Conservation (phyloP, 805 yeast species). For the Ogataea minuta region DNA sequence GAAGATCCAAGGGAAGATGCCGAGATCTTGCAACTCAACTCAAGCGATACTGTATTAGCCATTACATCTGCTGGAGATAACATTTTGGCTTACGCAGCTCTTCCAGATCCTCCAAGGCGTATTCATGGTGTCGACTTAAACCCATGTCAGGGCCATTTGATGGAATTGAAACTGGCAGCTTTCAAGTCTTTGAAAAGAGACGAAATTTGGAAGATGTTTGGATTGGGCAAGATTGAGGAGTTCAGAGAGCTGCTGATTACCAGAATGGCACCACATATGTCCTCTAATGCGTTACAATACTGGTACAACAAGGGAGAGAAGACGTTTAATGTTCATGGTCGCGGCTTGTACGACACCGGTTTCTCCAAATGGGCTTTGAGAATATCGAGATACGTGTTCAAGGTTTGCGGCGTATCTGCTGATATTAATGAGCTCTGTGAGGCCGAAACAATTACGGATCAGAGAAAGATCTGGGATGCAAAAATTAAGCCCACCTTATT, state of each 20-base stretch:
- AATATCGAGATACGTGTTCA: constrained; percentile 60
- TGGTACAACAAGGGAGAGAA: constrained; percentile 66
- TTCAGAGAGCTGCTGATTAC: constrained; percentile 50
- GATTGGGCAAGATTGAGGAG: constrained; percentile 62
- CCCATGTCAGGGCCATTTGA: constrained; percentile 77
- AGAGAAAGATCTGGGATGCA: constrained; percentile 59
- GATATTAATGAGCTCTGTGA: constrained; percentile 56
- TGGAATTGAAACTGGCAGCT: constrained; percentile 76
- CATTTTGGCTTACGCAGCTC: constrained; percentile 66
- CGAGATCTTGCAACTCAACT: constrained; percentile 55
- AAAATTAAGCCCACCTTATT: constrained; percentile 67
- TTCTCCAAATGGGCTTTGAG: constrained; percentile 85
- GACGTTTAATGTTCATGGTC: constrained; percentile 53
- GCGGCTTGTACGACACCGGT: constrained; percentile 77
- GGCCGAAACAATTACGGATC: constrained; percentile 59
- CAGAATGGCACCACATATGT: constrained; percentile 64
- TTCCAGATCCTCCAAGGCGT: constrained; percentile 69
- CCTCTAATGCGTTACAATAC: constrained; percentile 78
- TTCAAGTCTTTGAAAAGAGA: constrained; percentile 54
- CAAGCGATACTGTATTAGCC: constrained; percentile 72
- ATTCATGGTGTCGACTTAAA: constrained; percentile 85
- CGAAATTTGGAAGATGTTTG: constrained; percentile 74
- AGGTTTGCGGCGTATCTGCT: constrained; percentile 48
- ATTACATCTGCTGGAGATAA: constrained; percentile 89
- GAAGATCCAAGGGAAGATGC: constrained; percentile 85